Percentiles rank a stretch among this genome's conserved stretches.
Evolutionary conservation across 2,329 filamentous ascomycete species (phyloP).

Genomic region (Aspergillus sp.): DNA sequence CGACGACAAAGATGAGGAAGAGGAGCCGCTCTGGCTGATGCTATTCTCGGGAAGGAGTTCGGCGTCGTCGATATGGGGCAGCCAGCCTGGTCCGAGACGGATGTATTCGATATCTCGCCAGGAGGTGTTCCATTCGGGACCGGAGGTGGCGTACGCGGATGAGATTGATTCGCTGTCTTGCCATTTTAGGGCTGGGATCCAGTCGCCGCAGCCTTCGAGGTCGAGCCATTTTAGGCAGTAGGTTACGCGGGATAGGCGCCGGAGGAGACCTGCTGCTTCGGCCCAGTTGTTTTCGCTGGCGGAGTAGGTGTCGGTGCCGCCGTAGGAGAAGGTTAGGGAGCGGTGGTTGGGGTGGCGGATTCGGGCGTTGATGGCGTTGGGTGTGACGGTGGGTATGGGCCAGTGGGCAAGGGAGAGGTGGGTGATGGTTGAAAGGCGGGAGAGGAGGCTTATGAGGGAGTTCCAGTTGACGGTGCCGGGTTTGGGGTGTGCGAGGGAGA

Average conservation of each 20-base stretch:
- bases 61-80: slow-evolving; percentile 27
- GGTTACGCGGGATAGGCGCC: slow-evolving; percentile 56
- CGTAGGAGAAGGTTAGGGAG: slow-evolving; percentile 48
- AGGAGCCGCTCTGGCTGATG: not conserved
- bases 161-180: slow-evolving; percentile 28
- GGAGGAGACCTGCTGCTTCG: slow-evolving; percentile 59
- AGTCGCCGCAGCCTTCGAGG: slow-evolving; percentile 60
- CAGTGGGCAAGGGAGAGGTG: slow-evolving; percentile 65
- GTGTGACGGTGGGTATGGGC: slow-evolving; percentile 61
- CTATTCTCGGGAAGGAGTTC: slow-evolving; percentile 6
- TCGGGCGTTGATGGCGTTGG: slow-evolving; percentile 52
- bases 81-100: slow-evolving; percentile 46
- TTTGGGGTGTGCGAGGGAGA: slow-evolving; percentile 59
- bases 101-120: slow-evolving; percentile 50
- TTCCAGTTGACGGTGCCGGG: slow-evolving; percentile 54
- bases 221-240: slow-evolving; percentile 65
- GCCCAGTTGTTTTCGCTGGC: slow-evolving; percentile 57
- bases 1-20: not conserved
- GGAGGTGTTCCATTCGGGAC: slow-evolving; percentile 49
- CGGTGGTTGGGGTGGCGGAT: slow-evolving; percentile 44
- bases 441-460: slow-evolving; percentile 56
- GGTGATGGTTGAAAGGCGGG: slow-evolving; percentile 58
- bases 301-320: slow-evolving; percentile 57
- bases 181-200: slow-evolving; percentile 57
- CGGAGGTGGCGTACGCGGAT: slow-evolving; percentile 30